Conservation (phyloP, 2,329 filamentous ascomycete genomes). For the Basipetospora sp. region DNA sequence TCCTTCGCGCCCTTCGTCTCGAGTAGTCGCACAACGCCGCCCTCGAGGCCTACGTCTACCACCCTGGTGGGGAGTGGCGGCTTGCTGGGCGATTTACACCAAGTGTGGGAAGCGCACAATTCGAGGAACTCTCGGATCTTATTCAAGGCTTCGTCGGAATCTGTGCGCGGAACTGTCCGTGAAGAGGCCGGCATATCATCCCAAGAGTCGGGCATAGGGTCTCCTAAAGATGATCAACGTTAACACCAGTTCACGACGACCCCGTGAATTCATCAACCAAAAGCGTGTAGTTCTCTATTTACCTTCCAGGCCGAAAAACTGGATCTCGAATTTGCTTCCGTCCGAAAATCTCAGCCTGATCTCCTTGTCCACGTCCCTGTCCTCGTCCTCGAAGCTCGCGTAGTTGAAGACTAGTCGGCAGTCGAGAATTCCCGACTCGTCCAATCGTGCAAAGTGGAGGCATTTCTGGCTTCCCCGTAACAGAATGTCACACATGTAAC, state of each 20-base stretch:
- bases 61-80: neutral
- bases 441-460: neutral
- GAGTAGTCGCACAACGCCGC: neutral
- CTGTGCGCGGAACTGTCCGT: neutral
- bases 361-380: conserved; percentile 1
- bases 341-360: neutral
- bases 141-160: neutral
- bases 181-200: neutral
- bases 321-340: neutral
- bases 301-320: neutral
- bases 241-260: neutral
- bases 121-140: neutral
- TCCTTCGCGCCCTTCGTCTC: neutral
- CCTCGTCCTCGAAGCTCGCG: neutral
- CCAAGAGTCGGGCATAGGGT: neutral
- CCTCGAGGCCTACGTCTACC: neutral
- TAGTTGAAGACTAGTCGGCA: neutral
- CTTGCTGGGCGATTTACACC: neutral
- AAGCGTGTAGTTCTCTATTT: neutral
- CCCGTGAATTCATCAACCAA: neutral
- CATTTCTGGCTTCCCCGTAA: neutral
- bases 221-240: neutral
- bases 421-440: neutral
- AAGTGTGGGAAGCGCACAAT: neutral
- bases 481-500: neutral